Evolutionary conservation across 495 filamentous ascomycete species (phyloP).

Genomic region (Cladorrhinum samala): DNA sequence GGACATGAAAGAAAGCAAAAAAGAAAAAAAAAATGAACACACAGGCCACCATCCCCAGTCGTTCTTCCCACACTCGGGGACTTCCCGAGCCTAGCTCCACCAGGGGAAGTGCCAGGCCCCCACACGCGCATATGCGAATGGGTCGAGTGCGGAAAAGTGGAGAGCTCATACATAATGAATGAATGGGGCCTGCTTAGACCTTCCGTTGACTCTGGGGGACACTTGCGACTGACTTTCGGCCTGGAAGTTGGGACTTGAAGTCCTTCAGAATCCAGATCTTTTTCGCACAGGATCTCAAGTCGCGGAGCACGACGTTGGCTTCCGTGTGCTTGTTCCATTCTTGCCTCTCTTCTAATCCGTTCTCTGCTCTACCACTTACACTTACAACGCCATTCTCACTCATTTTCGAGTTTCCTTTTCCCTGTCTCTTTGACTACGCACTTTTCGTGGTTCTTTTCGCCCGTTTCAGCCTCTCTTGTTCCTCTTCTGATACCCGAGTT

Average conservation of each 20-base stretch:
- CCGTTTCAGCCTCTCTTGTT: not conserved
- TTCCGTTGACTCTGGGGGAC: not conserved
- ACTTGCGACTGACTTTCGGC: not conserved
- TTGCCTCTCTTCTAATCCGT: not conserved
- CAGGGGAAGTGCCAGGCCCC: not conserved
- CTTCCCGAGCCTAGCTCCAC: not conserved
- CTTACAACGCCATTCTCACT: not conserved
- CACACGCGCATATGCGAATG: conserved; percentile 1
- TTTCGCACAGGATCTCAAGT: not conserved
- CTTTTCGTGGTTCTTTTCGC: not conserved
- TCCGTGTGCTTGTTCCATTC: not conserved
- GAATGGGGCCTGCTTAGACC: conserved; percentile 5
- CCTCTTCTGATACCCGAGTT: not conserved
- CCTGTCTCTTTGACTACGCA: not conserved
- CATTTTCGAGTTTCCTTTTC: not conserved
- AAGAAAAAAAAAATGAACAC: no score
- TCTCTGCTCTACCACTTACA: not conserved
- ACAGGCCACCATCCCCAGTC: not conserved
- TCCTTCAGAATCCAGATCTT: not conserved
- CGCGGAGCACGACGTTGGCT: not conserved
- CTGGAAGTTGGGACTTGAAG: not conserved
- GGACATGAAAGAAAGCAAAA: no score
- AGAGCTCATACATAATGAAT: conserved; percentile 11
- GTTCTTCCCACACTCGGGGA: not conserved
- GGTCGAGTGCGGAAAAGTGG: conserved; percentile 12